Percentiles rank a stretch among this genome's conserved stretches.
Evolutionary conservation across 2,329 filamentous ascomycete species (phyloP).

Genomic region (Ceratocystis destructans): DNA sequence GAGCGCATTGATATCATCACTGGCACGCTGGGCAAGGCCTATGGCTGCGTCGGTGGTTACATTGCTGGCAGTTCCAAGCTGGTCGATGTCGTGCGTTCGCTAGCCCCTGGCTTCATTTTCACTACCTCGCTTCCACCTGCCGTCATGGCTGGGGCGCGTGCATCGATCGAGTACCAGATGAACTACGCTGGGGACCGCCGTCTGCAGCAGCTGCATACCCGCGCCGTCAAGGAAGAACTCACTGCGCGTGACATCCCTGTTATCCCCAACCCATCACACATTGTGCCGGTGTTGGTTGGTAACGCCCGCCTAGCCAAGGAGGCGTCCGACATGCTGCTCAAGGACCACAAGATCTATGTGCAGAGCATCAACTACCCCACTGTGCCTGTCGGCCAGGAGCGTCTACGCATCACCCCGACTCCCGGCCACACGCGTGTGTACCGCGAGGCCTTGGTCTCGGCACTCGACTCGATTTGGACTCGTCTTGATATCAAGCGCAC

Average conservation of each 20-base stretch:
- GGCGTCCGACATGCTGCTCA: slow-evolving; percentile 81
- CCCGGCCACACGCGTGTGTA: slow-evolving; percentile 78
- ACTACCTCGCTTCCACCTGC: slow-evolving; percentile 92
- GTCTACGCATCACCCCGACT: slow-evolving; percentile 88
- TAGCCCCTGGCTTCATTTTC: slow-evolving; percentile 97
- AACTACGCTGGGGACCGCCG: slow-evolving; percentile 71
- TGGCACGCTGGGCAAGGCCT: slow-evolving; percentile 91
- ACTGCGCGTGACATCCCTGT: slow-evolving; percentile 75
- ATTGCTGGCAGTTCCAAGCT: slow-evolving; percentile 80
- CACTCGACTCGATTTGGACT: slow-evolving; percentile 77
- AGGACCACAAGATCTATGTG: slow-evolving; percentile 87
- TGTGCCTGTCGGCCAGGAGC: slow-evolving; percentile 93
- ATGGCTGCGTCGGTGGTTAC: slow-evolving; percentile 94
- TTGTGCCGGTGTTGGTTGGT: slow-evolving; percentile 84
- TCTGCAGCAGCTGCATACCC: slow-evolving; percentile 91
- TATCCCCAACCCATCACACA: slow-evolving; percentile 94
- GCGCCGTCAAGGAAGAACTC: slow-evolving; percentile 78
- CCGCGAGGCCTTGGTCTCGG: slow-evolving; percentile 65
- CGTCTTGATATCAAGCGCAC: slow-evolving; percentile 85
- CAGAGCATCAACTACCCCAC: slow-evolving; percentile 99
- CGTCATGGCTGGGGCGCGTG: slow-evolving; percentile 85
- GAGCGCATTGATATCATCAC: slow-evolving; percentile 97
- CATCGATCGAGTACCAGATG: slow-evolving; percentile 90
- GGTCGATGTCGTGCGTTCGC: slow-evolving; percentile 83
- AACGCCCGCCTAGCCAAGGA: slow-evolving; percentile 86